Evolutionary conservation across 129 eudicot species (phyloP), one percentile per base, ranked within the genome.

Genomic region (Glebionis coronaria): DNA sequence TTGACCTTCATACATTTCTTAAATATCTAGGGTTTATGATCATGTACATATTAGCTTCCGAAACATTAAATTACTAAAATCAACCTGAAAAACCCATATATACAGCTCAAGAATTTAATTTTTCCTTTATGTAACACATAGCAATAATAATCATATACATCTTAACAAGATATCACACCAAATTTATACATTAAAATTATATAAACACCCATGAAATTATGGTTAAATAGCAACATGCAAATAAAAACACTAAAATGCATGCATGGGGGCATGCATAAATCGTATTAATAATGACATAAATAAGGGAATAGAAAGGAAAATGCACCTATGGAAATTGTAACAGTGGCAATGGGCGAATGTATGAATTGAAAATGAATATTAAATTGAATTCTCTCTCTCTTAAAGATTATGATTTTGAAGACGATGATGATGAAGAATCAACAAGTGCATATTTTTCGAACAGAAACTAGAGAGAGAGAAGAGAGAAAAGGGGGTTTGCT

Each of bases 321-420:
- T 46, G 45, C 57, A 69, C 70, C 71, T 28, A 69, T 27, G 61
- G 62, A 52, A 70, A 65, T 49, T 49, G 68, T 15, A 56, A 55
- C 35, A 60, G 72, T 18, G 58, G 69, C 47, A 69, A 60, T 6
- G 12, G 80, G 55, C 21, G 58, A 61, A 53, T 65, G 68, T 61
- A 72, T 44, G 28, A 15, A 0, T 61, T 67, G 63, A 54, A 47
- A 67, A 80, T 75, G 70, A 71, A 57, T 61, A 51, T 75, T 25
- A n/a, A 63, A 23, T 16, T 72, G 29, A 66, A 46, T 81, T 76
- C 75, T 71, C 78, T 75, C 77, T 65, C 68, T 80, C 74, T 70
- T 63, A 44, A 68, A 68, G 51, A 64, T n/a, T n/a, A n/a, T 44
- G 55, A 75, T 47, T 56, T 64, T 45, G 61, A 75, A 38, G 63